Evolutionary conservation across 495 filamentous ascomycete genomes (phyloP).

Genomic region (Aspergillus mulundensis): DNA sequence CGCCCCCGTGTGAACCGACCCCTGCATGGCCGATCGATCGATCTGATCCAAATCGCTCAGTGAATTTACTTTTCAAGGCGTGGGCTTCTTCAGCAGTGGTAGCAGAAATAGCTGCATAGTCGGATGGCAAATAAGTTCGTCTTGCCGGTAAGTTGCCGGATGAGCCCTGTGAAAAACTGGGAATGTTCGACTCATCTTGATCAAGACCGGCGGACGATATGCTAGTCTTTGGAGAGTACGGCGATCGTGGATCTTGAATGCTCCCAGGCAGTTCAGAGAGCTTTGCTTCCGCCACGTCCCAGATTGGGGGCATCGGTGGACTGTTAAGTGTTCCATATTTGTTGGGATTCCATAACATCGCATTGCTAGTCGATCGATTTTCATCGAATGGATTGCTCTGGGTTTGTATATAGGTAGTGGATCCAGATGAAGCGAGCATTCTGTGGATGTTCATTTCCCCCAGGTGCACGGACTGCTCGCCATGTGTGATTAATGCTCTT

Average conservation of each 20-base stretch:
- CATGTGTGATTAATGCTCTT: slow-evolving; percentile 9
- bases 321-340: slow-evolving; percentile 15
- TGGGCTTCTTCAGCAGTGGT: neutral
- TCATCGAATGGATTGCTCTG: slow-evolving; percentile 22
- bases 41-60: slow-evolving; percentile 26
- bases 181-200: neutral
- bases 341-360: slow-evolving; percentile 13
- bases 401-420: slow-evolving; percentile 24
- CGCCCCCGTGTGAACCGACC: slow-evolving; percentile 1
- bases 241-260: slow-evolving; percentile 22
- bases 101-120: neutral
- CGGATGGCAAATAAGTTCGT: neutral
- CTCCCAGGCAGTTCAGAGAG: neutral
- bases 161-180: neutral
- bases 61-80: slow-evolving; percentile 22
- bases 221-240: slow-evolving; percentile 28
- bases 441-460: slow-evolving; percentile 33
- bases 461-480: slow-evolving; percentile 27
- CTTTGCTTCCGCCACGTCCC: slow-evolving; percentile 10
- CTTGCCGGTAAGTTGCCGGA: neutral
- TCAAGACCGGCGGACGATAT: slow-evolving; percentile 7
- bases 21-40: slow-evolving; percentile 2
- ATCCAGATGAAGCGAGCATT: slow-evolving; percentile 24
- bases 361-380: slow-evolving; percentile 14
- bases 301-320: slow-evolving; percentile 6